These are phyloP conservation scores for Phlyctochytrium planicorne DNA, from an alignment of 192 early-diverging fungal genomes.

Conservation along the genomic window DNA sequence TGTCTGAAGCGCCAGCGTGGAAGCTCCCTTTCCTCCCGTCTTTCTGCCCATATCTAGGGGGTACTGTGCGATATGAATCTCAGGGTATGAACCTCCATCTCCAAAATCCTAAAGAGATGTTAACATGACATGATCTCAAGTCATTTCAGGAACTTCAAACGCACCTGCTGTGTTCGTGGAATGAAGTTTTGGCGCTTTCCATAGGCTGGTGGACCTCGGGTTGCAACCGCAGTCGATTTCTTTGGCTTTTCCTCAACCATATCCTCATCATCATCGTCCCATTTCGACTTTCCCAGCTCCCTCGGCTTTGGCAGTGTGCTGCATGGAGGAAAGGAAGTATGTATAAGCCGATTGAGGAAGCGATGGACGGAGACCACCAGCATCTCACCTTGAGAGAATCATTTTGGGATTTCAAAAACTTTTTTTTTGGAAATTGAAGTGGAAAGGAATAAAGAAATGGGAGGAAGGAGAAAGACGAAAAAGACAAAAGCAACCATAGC, in stretches of 20 bases:
- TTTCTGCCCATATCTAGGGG: constrained; percentile 92
- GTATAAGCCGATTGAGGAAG: not conserved
- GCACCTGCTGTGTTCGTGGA: constrained; percentile 66
- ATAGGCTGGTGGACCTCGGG: constrained; percentile 65
- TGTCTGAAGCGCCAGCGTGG: constrained; percentile 82
- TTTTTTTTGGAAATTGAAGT: no score
- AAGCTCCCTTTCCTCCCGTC: constrained; percentile 44
- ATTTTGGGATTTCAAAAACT: not conserved
- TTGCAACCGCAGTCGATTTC: constrained; percentile 10
- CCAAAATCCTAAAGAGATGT: constrained; percentile 74
- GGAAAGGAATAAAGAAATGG: no score
- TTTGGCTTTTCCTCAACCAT: not conserved
- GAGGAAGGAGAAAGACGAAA: no score
- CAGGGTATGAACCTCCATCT: constrained; percentile 96
- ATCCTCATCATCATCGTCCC: constrained; percentile 37
- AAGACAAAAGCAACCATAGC: no score
- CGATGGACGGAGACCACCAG: not conserved
- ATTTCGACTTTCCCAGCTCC: constrained; percentile 30
- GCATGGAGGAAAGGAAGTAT: not conserved
- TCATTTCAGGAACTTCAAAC: not conserved
- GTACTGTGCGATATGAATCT: constrained; percentile 88
- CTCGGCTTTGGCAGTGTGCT: constrained; percentile 29
- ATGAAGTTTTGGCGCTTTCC: constrained; percentile 76
- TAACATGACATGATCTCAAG: not conserved
- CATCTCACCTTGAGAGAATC: not conserved